A percentile compares a stretch with the other conserved stretches of the same genome.
Conservation (phyloP, 495 filamentous ascomycete genomes). For the Penicillium longicatenatum region DNA sequence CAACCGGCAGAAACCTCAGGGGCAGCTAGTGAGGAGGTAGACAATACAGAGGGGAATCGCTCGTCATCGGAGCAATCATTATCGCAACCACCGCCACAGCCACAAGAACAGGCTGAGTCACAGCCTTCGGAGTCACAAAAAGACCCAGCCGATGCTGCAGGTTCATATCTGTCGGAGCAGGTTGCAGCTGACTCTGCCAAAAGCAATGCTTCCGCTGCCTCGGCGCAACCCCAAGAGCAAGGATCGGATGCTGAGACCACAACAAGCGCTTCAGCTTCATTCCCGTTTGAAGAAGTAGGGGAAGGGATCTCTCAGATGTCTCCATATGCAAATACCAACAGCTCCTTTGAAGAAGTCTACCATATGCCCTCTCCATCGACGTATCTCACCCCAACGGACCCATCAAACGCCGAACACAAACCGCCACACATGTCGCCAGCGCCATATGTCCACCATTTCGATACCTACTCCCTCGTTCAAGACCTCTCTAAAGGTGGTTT, state of each 20-base stretch:
- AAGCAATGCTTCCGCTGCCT: slow-evolving; percentile 14
- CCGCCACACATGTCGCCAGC: slow-evolving; percentile 69
- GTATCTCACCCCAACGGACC: slow-evolving; percentile 33
- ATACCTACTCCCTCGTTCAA: slow-evolving; percentile 84
- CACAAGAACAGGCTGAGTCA: slow-evolving; percentile 2
- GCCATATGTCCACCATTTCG: slow-evolving; percentile 93
- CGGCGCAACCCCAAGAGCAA: slow-evolving; percentile 26
- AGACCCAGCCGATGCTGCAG: slow-evolving; percentile 4
- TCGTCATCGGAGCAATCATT: slow-evolving; percentile 14
- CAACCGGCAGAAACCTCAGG: slow-evolving; percentile 17
- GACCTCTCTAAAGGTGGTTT: slow-evolving; percentile 72
- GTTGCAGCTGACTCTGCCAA: slow-evolving; percentile 21
- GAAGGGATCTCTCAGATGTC: slow-evolving; percentile 36
- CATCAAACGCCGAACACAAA: slow-evolving; percentile 43
- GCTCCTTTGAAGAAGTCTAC: slow-evolving; percentile 66
- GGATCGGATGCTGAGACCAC: slow-evolving; percentile 16
- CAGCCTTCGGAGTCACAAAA: background rate
- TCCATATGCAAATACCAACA: slow-evolving; percentile 28
- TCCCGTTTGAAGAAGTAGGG: slow-evolving; percentile 24
- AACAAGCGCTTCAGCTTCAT: slow-evolving; percentile 19
- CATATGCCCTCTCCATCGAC: slow-evolving; percentile 55
- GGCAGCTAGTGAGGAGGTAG: slow-evolving; percentile 13
- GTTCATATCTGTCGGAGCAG: slow-evolving; percentile 11
- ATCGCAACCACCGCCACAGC: slow-evolving; percentile 3
- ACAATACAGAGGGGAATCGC: slow-evolving; percentile 14